A percentile compares a stretch with the other conserved stretches of the same genome.
These are phyloP conservation scores for Asterochloris erici DNA, from an alignment of 139 green algal species.

Conservation along the genomic window DNA sequence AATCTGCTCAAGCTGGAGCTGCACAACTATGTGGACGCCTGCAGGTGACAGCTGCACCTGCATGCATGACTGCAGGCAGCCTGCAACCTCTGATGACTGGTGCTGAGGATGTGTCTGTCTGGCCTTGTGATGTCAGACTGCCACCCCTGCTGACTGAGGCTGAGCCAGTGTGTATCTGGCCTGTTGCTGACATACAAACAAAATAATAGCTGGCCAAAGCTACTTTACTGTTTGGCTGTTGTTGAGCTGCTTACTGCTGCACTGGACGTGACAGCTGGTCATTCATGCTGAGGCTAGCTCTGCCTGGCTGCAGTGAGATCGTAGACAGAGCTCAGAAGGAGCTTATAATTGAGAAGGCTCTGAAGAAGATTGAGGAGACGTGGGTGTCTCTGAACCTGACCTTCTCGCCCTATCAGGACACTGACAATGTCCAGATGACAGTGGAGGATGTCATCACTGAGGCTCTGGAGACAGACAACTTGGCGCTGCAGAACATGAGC, in stretches of 20 bases:
- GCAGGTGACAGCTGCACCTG: conserved; percentile 7
- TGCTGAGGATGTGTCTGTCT: too few species aligned
- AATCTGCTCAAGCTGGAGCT: conserved; percentile 80
- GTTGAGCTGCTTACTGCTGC: too few species aligned
- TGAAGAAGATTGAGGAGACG: conserved; percentile 87
- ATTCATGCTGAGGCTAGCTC: too few species aligned
- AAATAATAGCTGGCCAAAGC: too few species aligned
- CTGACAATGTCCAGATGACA: conserved; percentile 48
- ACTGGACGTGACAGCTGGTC: too few species aligned
- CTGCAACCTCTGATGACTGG: too few species aligned
- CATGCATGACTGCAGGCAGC: too few species aligned
- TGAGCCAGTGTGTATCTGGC: too few species aligned
- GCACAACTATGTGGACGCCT: conserved; percentile 84
- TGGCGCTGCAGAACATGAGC: conserved; percentile 86
- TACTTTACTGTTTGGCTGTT: too few species aligned
- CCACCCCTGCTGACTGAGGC: too few species aligned
- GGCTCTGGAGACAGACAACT: conserved; percentile 84
- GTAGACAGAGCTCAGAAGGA: conserved; percentile 89
- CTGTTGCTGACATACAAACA: too few species aligned
- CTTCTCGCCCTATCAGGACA: conserved; percentile 69
- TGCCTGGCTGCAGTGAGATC: conserved; percentile 57
- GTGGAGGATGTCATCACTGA: conserved; percentile 64
- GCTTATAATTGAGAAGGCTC: conserved; percentile 60
- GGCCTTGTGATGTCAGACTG: too few species aligned
- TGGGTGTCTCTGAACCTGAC: conserved; percentile 64